These are phyloP conservation scores for Backusella psychrophila DNA, from an alignment of 192 early-diverging fungal species.

Conservation along the genomic window DNA sequence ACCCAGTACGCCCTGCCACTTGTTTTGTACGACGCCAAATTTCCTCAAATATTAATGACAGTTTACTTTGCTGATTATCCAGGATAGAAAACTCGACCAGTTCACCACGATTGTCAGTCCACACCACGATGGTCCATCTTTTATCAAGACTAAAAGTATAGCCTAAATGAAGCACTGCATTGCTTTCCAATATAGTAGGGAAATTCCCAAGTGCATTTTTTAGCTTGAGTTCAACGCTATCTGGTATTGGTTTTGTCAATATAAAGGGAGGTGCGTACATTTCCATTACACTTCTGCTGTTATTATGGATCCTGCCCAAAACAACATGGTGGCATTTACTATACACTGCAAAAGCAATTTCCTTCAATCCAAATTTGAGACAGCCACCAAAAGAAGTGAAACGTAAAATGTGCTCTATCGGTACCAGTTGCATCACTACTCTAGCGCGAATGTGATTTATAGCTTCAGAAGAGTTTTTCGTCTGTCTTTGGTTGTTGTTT, in stretches of 20 bases:
- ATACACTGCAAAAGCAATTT: conserved; percentile 55
- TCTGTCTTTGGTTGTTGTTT: conserved; percentile 5
- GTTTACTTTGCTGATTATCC: background rate
- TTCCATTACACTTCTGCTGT: conserved; percentile 24
- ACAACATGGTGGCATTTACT: conserved; percentile 45
- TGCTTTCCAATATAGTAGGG: conserved; percentile 30
- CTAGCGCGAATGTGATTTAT: conserved; percentile 39
- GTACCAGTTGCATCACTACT: conserved; percentile 46
- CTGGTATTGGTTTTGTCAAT: conserved; percentile 42
- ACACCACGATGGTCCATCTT: conserved; percentile 49
- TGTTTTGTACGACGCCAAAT: conserved; percentile 42
- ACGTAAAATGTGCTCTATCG: conserved; percentile 49
- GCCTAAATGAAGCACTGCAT: conserved; percentile 46
- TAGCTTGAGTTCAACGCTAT: conserved; percentile 36
- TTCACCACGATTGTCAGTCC: conserved; percentile 53
- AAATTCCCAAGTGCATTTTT: conserved; percentile 31
- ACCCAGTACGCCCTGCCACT: conserved; percentile 39
- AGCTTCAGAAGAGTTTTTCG: conserved; percentile 15
- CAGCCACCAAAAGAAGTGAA: conserved; percentile 49
- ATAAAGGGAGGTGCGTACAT: conserved; percentile 48
- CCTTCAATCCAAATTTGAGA: conserved; percentile 46
- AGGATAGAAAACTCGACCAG: conserved; percentile 42
- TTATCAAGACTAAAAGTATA: conserved; percentile 50
- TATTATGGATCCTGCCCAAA: conserved; percentile 29
- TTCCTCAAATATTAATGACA: conserved; percentile 35